These are phyloP conservation scores for Ogataea naganishii DNA, from an alignment of 805 yeast genomes.

Conservation along the genomic window DNA sequence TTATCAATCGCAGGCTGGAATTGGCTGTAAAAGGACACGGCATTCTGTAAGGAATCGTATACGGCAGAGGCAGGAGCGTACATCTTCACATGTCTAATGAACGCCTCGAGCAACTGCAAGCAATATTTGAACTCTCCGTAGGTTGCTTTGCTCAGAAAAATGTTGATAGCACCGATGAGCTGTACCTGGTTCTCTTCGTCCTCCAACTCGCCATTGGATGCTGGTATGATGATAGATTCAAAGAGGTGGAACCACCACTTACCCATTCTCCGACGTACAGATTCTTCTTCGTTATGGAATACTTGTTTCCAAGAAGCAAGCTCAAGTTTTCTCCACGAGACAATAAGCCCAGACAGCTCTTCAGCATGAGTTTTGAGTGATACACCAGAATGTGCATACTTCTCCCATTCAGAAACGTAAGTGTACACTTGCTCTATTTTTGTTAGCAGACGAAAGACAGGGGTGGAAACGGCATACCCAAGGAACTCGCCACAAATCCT, in stretches of 20 bases:
- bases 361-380: slow-evolving; percentile 50
- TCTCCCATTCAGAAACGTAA: slow-evolving; percentile 85
- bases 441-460: slow-evolving; percentile 69
- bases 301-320: slow-evolving; percentile 77
- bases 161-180: slow-evolving; percentile 52
- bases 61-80: slow-evolving; percentile 19
- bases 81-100: slow-evolving; percentile 41
- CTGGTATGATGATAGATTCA: slow-evolving; percentile 62
- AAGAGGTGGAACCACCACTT: slow-evolving; percentile 91
- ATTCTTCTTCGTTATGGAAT: slow-evolving; percentile 53
- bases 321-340: slow-evolving; percentile 87
- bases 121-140: slow-evolving; percentile 66
- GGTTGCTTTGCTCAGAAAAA: slow-evolving; percentile 68
- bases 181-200: slow-evolving; percentile 24
- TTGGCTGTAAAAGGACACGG: slow-evolving; percentile 58
- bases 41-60: slow-evolving; percentile 42
- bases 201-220: slow-evolving; percentile 30
- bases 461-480: slow-evolving; percentile 51
- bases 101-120: slow-evolving; percentile 53
- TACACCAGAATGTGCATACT: slow-evolving; percentile 75
- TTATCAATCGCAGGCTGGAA: slow-evolving; percentile 44
- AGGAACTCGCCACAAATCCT: slow-evolving; percentile 61
- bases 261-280: slow-evolving; percentile 42
- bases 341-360: slow-evolving; percentile 57
- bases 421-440: slow-evolving; percentile 84